Base-by-base conservation (phyloP, 2,329 filamentous ascomycete species). In the Aureobasidium sp. region DNA sequence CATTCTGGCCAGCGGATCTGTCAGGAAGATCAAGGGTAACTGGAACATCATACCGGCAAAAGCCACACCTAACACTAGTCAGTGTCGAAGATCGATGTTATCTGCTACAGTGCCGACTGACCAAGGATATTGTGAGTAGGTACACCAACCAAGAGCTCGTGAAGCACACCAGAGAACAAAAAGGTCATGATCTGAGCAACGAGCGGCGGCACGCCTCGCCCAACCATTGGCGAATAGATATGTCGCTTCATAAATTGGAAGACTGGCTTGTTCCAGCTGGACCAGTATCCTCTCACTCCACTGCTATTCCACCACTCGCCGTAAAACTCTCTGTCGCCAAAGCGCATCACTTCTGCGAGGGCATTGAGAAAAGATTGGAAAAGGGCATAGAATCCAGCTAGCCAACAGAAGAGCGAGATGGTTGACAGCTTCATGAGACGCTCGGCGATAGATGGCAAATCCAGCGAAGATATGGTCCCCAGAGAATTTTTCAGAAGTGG, bases 231-330 rank as follows among this genome's bases (percentile, higher is more conserved):
- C 42, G 88, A 87, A 77, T 94, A 97, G 57, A 99, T 86, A 73
- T 99, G 94, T 41, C 94, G 82, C 70, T 90, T 92, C 87, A 99
- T 97, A 75, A 96, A 99, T 63, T 91, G 87, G 71, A 96, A 96
- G 6, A 99, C 93, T 0, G 94, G 94, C 73, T 95, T 95, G 77
- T 99, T 99, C 94, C 94, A 99, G 0, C 88, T 89, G 25, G 92
- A 86, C 93, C 93, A 97, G 78, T 99, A 99, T 5, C 83, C 83
- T 37, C 92, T 90, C 7, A 97, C 80, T 67, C 87, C 91, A 61
- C 87, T 86, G 66, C 87, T 90, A 72, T 99, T 99, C 94, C 94
- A 99, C 94, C 94, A 99, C 71, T 96, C 91, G 41, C 90, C 88
- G 74, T 99, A 99, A 74, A 99, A 99, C 58, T 92, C 89, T 34